Evolutionary conservation across 2,329 filamentous ascomycete species (phyloP).

Genomic region (Coniosporium uncinatum): DNA sequence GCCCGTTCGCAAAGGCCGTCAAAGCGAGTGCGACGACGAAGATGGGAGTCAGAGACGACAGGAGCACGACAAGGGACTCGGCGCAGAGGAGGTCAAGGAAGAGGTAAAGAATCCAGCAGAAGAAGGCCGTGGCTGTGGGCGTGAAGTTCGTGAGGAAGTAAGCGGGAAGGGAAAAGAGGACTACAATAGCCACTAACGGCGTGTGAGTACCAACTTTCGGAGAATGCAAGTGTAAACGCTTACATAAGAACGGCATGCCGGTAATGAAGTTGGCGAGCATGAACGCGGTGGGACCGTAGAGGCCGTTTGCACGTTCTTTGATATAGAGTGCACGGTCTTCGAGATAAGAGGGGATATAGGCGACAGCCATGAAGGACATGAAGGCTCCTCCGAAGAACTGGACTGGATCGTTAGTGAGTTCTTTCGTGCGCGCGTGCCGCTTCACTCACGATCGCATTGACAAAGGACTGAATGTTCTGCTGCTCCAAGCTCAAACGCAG

Average conservation of each 20-base stretch:
- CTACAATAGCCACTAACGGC: slow-evolving; percentile 66
- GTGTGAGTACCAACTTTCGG: too few relatives aligned
- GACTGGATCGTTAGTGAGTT: neutral
- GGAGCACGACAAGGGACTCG: slow-evolving; percentile 74
- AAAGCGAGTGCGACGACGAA: slow-evolving; percentile 78
- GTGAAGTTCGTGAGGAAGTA: slow-evolving; percentile 80
- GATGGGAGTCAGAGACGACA: slow-evolving; percentile 67
- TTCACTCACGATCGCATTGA: slow-evolving; percentile 80
- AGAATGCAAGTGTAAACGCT: too few relatives aligned
- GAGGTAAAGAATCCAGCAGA: slow-evolving; percentile 70
- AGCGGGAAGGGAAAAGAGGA: slow-evolving; percentile 68
- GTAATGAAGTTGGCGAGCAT: slow-evolving; percentile 77
- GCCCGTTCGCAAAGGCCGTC: slow-evolving; percentile 78
- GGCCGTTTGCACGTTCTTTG: slow-evolving; percentile 76
- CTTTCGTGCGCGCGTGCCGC: slow-evolving; percentile 10
- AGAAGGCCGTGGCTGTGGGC: slow-evolving; percentile 59
- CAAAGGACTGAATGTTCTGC: slow-evolving; percentile 71
- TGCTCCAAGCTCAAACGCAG: slow-evolving; percentile 65
- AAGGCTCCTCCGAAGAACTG: slow-evolving; percentile 46
- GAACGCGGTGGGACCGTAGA: slow-evolving; percentile 71
- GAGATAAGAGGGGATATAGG: slow-evolving; percentile 79
- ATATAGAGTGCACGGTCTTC: slow-evolving; percentile 69
- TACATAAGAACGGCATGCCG: slow-evolving; percentile 73
- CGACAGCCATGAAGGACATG: slow-evolving; percentile 54
- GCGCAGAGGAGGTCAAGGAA: slow-evolving; percentile 81